Base-by-base conservation (phyloP, 768 basidiomycete species). In the Psilocybe tampanensis region DNA sequence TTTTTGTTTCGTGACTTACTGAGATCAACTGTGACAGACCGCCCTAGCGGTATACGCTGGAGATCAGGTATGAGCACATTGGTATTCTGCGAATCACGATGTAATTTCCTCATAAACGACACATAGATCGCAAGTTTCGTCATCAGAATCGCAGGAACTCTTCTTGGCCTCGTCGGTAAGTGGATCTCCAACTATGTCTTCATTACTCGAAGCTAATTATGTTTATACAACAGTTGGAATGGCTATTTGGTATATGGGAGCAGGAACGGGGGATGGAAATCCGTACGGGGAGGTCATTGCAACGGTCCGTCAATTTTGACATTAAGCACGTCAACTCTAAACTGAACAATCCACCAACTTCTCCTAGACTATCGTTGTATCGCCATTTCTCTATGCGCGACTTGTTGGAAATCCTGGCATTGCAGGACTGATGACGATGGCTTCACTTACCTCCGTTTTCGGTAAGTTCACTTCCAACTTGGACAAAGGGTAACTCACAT, bases 161-260 rank as follows among this genome's bases (percentile, higher is more conserved):
- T 68, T 4, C 7, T 69, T 24, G 78, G 78, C 8, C 63, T 78
- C 34, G 64, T 79, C 15, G 13, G 75, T 75, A 64, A 7, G 68
- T 63, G 18, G 18, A 53, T 26, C 32, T 2, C 8, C 15, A 8
- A 12, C 13, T 15, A 29, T 22, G 41, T 32, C 13, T 8, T 36
- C n/a, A n/a, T 42, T 15, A 4, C 11, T 15, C 8, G 21, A 11
- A 29, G 5, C 17, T 4, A 36, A 34, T 53, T 12, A 44, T 39
- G 15, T 21, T 32, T 34, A 17, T 21, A 13, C 13, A 15, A 18
- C 29, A 70, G 73, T 74, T 45, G 78, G 77, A 8, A 73, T 77
- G 68, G 74, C 65, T 8, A 68, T 72, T 15, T 80, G 78, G 78
- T 80, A 80, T 53, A 77, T 80, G 8, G 74, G 75, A 3, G 69